Evolutionary conservation across 495 filamentous ascomycete genomes (phyloP), one percentile per base, ranked within the genome.

Genomic region (Xylaria longipes): DNA sequence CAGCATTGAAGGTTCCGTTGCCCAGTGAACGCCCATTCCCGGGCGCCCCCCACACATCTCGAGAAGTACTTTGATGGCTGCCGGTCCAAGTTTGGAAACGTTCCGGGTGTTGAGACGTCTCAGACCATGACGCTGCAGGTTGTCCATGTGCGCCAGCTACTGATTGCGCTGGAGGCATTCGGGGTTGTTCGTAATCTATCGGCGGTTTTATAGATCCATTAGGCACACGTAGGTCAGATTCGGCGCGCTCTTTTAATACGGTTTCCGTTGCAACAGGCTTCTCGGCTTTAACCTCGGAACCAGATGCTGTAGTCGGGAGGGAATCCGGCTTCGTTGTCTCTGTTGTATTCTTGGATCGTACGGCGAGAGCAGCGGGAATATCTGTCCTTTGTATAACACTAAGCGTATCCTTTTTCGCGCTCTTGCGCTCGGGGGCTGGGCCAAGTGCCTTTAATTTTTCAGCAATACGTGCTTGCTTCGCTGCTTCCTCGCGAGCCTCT

Each of bases 401-500:
- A 65, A 77, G 71, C 17, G 81, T 78, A 27, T 83, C 84, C 69
- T 84, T 87, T 71, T 86, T 88, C 15, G 79, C 82, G 69, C 80
- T 84, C 61, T 87, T 87, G 45, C 90, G 90, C 56, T 92, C 86
- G 3, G 92, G 92, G 7, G 89, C 79, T 56, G 90, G 86, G 0
- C 93, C 95, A 73, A 98, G 81, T 7, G 87, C 87, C 74, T 92
- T 94, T 63, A 99, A 84, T 81, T 95, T 97, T 73, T 92, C 85
- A 39, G 90, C 87, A 73, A 98, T 93, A 54, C 96, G 87, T 78
- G 97, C 95, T 73, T 90, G 88, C 72, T 87, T 90, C 25, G 87
- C 96, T 15, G 91, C 90, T 77, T 96, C 93, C 76, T 95, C 92
- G 65, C 84, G 86, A 45, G 91, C 92, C 74, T 97, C 95, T 75